A percentile compares a stretch with the other conserved stretches of the same genome.
phyloP scores from a whole-genome alignment of 805 yeast genomes.

The Ogataea methylovora region DNA sequence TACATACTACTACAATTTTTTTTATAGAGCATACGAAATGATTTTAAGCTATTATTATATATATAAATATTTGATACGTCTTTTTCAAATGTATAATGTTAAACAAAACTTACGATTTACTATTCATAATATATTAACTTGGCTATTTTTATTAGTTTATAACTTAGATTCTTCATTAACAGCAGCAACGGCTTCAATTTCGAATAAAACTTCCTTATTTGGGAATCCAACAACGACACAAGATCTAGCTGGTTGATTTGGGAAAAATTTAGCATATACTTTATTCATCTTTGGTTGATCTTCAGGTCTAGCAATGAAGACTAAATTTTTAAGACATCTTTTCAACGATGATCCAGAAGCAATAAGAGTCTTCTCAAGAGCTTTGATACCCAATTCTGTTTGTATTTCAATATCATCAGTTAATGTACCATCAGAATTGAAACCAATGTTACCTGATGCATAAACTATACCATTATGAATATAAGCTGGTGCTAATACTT shows the following conservation, averaged over 20 bases:
- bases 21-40: not conserved
- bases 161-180: not conserved
- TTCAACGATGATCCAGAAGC: constrained; percentile 39
- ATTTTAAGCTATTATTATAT: too few species aligned
- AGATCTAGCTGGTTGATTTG: constrained; percentile 45
- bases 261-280: constrained; percentile 38
- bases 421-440: constrained; percentile 1
- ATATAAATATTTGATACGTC: not conserved
- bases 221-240: constrained; percentile 47
- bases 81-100: not conserved
- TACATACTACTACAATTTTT: not conserved
- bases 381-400: constrained; percentile 36
- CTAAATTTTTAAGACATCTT: constrained; percentile 39
- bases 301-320: constrained; percentile 37
- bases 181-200: constrained; percentile 35
- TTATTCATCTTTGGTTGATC: constrained; percentile 36
- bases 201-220: constrained; percentile 39
- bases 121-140: too few species aligned
- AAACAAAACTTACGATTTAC: too few species aligned
- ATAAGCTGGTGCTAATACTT: constrained; percentile 34
- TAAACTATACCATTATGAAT: constrained; percentile 34
- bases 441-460: constrained; percentile 43
- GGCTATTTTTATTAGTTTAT: not conserved
- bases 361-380: constrained; percentile 32
- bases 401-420: constrained; percentile 29